phyloP scores from a whole-genome alignment of 1,284 basidiomycete genomes.

The Entoloma clypeatum region DNA sequence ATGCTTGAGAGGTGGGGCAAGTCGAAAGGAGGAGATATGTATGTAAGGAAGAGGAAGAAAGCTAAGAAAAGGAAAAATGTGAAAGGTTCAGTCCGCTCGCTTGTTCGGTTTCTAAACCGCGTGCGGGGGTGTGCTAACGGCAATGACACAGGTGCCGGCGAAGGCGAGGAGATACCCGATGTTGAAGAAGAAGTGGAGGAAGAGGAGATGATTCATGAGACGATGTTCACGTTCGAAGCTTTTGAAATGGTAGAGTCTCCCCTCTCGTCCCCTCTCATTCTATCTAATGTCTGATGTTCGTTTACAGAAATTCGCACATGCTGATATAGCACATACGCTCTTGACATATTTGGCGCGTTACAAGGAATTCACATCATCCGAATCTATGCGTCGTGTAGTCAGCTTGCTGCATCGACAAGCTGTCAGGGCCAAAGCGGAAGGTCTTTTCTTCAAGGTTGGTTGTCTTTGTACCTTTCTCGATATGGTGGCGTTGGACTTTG shows the following conservation, averaged over 20 bases:
- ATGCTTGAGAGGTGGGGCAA: constrained; percentile 89
- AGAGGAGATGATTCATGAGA: constrained; percentile 71
- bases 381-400: constrained; percentile 85
- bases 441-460: constrained; percentile 85
- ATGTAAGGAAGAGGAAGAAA: constrained; percentile 75
- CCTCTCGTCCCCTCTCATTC: constrained; percentile 1
- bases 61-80: constrained; percentile 47
- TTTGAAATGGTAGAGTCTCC: constrained; percentile 74
- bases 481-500: constrained; percentile 17
- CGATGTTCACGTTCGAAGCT: constrained; percentile 84
- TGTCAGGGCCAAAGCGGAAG: constrained; percentile 85
- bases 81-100: constrained; percentile 36
- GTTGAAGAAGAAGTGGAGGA: constrained; percentile 62
- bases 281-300: constrained; percentile 3
- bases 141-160: constrained; percentile 37
- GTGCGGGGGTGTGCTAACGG: constrained; percentile 6
- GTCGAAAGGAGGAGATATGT: constrained; percentile 60
- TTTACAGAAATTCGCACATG: constrained; percentile 75
- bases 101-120: constrained; percentile 14
- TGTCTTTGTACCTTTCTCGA: constrained; percentile 13
- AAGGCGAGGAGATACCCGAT: constrained; percentile 61
- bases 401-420: constrained; percentile 85
- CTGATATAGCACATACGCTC: constrained; percentile 80
- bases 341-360: constrained; percentile 79
- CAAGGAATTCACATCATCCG: constrained; percentile 73